Evolutionary conservation across 495 filamentous ascomycete species (phyloP).

Genomic region (Hyaloscypha bicolor): DNA sequence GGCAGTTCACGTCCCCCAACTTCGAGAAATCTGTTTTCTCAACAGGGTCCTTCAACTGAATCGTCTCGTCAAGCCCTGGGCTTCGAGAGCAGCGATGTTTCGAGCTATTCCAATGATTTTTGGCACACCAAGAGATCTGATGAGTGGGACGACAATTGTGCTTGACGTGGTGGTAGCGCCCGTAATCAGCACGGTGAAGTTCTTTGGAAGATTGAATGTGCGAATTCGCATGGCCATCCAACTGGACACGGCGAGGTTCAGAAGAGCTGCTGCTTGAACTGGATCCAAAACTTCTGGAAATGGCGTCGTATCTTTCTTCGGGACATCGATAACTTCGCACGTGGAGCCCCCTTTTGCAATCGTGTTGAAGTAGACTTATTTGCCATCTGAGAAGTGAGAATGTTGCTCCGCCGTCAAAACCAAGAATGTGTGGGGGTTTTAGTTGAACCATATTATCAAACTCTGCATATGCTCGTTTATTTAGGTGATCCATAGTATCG

Average conservation of each 20-base stretch:
- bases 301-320: constrained; percentile 32
- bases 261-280: constrained; percentile 42
- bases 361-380: constrained; percentile 44
- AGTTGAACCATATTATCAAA: no score
- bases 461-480: no score
- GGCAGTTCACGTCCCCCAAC: constrained; percentile 23
- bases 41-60: constrained; percentile 39
- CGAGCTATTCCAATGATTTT: constrained; percentile 45
- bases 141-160: constrained; percentile 40
- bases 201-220: constrained; percentile 32
- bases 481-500: no score
- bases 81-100: constrained; percentile 37
- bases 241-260: constrained; percentile 48
- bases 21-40: constrained; percentile 44
- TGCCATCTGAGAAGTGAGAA: constrained; percentile 34
- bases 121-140: constrained; percentile 42
- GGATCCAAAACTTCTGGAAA: constrained; percentile 42
- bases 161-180: constrained; percentile 48
- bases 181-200: constrained; percentile 44
- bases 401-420: constrained; percentile 42
- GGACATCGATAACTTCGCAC: constrained; percentile 42
- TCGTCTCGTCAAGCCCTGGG: constrained; percentile 34
- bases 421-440: no score
- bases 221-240: constrained; percentile 48
- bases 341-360: constrained; percentile 35